Conservation (phyloP, 2,329 filamentous ascomycete species). For the Huntiella abstrusa region DNA sequence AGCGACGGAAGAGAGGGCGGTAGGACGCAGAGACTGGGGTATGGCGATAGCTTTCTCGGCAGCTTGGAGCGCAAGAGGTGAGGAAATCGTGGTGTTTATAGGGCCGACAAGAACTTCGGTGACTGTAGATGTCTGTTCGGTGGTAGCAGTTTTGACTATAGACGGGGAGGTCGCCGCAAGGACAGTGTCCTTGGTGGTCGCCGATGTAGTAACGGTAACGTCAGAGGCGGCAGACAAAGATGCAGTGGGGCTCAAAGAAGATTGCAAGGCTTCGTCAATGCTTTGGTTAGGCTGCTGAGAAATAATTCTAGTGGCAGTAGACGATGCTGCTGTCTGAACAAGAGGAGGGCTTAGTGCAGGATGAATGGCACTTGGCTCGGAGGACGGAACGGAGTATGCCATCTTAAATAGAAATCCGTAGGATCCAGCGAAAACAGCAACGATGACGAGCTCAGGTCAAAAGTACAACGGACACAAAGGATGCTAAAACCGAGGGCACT, state of each 20-base stretch:
- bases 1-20: conserved; percentile 51
- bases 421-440: conserved; percentile 1
- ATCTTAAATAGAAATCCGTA: conserved; percentile 3
- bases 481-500: no score
- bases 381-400: conserved; percentile 1
- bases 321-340: conserved; percentile 2
- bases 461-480: no score
- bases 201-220: conserved; percentile 10
- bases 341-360: conserved; percentile 26
- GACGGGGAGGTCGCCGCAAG: conserved; percentile 11
- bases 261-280: no score
- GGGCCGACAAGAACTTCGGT: neutral
- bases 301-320: conserved; percentile 1
- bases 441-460: conserved; percentile 2
- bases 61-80: conserved; percentile 15
- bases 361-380: conserved; percentile 23
- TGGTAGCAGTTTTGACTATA: neutral
- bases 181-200: conserved; percentile 11
- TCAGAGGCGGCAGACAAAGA: conserved; percentile 13
- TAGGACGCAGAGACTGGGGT: conserved; percentile 41
- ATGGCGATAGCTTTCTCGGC: conserved; percentile 9
- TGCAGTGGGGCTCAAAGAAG: conserved; percentile 9
- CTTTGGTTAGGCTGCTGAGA: neutral
- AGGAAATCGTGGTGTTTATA: conserved; percentile 10
- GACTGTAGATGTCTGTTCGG: neutral